These are phyloP conservation scores for Ustilago hordei DNA, from an alignment of 1,284 basidiomycete species.

Conservation along the genomic window DNA sequence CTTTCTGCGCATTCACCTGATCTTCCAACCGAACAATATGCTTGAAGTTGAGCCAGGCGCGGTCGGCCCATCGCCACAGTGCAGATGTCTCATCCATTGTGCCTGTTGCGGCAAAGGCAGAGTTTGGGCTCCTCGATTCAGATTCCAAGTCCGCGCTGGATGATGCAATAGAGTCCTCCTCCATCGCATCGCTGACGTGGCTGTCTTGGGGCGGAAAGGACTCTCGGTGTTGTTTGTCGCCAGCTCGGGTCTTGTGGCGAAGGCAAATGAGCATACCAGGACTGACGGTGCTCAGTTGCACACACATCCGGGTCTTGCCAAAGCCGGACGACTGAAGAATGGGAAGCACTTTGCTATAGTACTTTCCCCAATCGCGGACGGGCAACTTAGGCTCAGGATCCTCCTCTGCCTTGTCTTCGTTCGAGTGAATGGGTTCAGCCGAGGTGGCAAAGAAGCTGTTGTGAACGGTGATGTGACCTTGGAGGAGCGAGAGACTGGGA, in stretches of 20 bases:
- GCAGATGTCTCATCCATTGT: neutral
- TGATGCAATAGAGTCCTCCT: neutral
- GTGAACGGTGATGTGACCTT: no score
- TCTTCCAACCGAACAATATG: neutral
- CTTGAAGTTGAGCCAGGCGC: slow-evolving; percentile 14
- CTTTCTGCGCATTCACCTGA: neutral
- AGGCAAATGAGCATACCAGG: slow-evolving; percentile 2
- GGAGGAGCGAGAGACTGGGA: no score
- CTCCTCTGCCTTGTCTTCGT: no score
- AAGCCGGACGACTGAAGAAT: neutral
- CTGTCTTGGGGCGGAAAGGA: neutral
- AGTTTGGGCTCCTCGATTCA: neutral
- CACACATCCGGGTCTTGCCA: neutral
- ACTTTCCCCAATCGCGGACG: neutral
- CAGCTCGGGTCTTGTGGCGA: neutral
- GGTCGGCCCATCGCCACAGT: slow-evolving; percentile 4
- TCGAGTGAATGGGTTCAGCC: no score
- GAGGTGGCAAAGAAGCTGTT: no score
- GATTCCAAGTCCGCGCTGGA: neutral
- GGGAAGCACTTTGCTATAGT: neutral
- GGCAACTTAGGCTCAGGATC: no score
- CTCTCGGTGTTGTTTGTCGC: neutral
- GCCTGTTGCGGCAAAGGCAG: neutral
- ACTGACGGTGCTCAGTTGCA: neutral
- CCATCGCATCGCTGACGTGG: neutral